Percentiles rank a stretch among this genome's conserved stretches.
These are phyloP conservation scores for Venturia asperata DNA, from an alignment of 2,329 filamentous ascomycete genomes.

Conservation along the genomic window DNA sequence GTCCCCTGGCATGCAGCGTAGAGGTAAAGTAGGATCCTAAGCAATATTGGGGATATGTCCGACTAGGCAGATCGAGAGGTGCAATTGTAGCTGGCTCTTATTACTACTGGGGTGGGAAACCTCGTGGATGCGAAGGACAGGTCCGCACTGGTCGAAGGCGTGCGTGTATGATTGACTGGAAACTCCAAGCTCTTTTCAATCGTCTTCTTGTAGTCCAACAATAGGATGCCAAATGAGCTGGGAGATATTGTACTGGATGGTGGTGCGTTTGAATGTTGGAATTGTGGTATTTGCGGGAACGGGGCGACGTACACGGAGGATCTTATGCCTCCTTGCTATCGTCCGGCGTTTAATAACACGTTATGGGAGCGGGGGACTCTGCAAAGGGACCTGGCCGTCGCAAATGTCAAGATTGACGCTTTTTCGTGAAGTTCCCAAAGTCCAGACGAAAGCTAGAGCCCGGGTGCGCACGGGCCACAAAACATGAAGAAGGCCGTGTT, in stretches of 20 bases:
- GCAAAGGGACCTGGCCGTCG: background rate
- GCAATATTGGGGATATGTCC: too few species aligned
- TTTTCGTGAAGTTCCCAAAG: conserved; percentile 4
- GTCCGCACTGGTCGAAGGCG: too few species aligned
- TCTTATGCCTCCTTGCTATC: background rate
- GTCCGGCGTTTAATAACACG: background rate
- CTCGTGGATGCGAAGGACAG: too few species aligned
- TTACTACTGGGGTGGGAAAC: too few species aligned
- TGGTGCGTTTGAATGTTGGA: background rate
- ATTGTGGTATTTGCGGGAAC: background rate
- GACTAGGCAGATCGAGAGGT: too few species aligned
- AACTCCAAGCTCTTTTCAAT: background rate
- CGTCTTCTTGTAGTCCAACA: background rate
- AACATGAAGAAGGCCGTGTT: background rate
- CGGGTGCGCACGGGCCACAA: background rate
- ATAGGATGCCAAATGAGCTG: background rate
- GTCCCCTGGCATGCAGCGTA: too few species aligned
- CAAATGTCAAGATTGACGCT: background rate
- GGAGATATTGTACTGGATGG: background rate
- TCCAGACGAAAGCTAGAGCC: conserved; percentile 1
- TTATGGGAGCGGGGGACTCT: background rate
- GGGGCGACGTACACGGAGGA: background rate
- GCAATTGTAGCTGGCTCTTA: too few species aligned
- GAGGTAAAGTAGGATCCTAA: too few species aligned
- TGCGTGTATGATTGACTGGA: too few species aligned